Percentiles rank a stretch among this genome's conserved stretches.
Evolutionary conservation across 441 rosid species (phyloP).

Genomic region (Arabidopsis lyrata): DNA sequence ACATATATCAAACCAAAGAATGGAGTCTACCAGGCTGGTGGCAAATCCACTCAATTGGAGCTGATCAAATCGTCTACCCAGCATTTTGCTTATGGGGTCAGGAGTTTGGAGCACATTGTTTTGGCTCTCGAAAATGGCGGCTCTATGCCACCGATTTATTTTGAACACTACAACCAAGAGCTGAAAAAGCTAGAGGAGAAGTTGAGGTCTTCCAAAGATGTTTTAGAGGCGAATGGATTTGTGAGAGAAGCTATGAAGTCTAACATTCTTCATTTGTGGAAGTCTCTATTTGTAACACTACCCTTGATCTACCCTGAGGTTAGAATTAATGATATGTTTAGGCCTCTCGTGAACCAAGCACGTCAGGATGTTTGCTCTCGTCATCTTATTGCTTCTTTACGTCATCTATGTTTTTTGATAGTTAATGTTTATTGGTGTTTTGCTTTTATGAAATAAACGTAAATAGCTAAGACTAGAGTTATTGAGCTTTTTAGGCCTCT

Average conservation of each 20-base stretch:
- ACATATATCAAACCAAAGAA: constrained; percentile 14
- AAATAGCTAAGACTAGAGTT: too few species aligned
- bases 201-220: neutral
- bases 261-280: too few species aligned
- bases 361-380: neutral
- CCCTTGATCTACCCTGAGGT: neutral
- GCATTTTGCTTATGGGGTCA: neutral
- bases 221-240: too few species aligned
- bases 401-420: too few species aligned
- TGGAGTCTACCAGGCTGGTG: neutral
- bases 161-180: neutral
- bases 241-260: too few species aligned
- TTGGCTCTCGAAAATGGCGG: neutral
- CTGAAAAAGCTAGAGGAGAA: neutral
- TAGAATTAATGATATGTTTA: neutral
- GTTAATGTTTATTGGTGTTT: too few species aligned
- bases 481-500: too few species aligned
- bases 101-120: neutral
- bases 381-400: neutral
- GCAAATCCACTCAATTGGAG: neutral
- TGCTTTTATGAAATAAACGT: too few species aligned
- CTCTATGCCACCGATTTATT: neutral
- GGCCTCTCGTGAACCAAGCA: neutral
- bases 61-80: neutral
- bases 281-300: too few species aligned